Evolutionary conservation across 225 moss, liverwort and hornwort genomes (phyloP).

Genomic region (Rhytidiadelphus loreus): DNA sequence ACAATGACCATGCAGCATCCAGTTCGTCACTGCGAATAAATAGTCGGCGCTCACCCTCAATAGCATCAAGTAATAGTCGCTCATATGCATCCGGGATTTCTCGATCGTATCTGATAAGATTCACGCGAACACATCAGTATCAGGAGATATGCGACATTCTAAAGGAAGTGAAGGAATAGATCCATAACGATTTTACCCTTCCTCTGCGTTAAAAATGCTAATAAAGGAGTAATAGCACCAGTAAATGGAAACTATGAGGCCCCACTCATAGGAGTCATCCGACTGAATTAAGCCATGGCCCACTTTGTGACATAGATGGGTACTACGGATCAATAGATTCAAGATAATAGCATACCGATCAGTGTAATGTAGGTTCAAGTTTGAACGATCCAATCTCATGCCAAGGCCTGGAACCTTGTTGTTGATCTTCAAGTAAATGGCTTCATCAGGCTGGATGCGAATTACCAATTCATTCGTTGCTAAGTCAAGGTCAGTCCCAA

Average conservation of each 20-base stretch:
- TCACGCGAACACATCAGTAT: not conserved
- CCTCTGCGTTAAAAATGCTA: not conserved
- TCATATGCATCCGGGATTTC: constrained; percentile 99
- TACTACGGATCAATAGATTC: not conserved
- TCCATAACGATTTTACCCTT: not conserved
- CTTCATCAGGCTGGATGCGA: constrained; percentile 95
- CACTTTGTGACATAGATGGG: not conserved
- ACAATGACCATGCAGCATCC: constrained; percentile 95
- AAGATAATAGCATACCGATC: constrained; percentile 42
- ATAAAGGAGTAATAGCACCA: not conserved
- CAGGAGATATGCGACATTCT: not conserved
- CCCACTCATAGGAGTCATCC: not conserved
- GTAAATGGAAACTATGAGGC: not conserved
- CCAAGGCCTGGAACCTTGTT: constrained; percentile 95
- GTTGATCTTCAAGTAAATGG: constrained; percentile 93
- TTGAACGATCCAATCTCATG: constrained; percentile 93
- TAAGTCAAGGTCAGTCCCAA: constrained; percentile 90
- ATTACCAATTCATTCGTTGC: constrained; percentile 97
- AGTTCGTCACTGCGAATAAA: constrained; percentile 97
- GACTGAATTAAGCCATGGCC: not conserved
- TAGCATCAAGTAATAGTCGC: constrained; percentile 85
- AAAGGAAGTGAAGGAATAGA: not conserved
- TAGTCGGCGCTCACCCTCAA: constrained; percentile 87
- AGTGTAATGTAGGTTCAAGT: constrained; percentile 82
- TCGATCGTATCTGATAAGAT: constrained; percentile 58